phyloP scores from a whole-genome alignment of 78 protist genomes.

The Andalucia godoyi region DNA sequence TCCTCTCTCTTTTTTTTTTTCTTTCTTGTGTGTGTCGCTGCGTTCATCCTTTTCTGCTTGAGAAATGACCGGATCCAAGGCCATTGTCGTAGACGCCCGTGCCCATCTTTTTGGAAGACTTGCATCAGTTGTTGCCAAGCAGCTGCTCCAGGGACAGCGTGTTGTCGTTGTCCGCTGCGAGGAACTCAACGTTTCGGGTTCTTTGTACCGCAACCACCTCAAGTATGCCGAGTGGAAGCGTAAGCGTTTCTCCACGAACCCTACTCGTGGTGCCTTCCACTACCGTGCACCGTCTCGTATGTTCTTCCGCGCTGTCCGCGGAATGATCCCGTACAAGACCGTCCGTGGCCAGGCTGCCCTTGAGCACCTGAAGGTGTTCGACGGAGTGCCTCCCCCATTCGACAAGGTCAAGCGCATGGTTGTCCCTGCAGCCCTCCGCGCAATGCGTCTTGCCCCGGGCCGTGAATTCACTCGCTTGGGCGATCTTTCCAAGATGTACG shows the following conservation, averaged over 20 bases:
- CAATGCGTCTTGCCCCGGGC: slow-evolving; percentile 64
- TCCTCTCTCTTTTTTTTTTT: no score
- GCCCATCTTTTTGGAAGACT: slow-evolving; percentile 97
- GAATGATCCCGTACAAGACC: slow-evolving; percentile 98
- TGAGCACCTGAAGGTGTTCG: slow-evolving; percentile 68
- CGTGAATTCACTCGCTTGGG: slow-evolving; percentile 82
- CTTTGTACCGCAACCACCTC: slow-evolving; percentile 85
- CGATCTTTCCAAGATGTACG: slow-evolving; percentile 58
- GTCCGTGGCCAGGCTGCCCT: slow-evolving; percentile 91
- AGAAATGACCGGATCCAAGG: no score
- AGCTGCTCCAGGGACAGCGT: slow-evolving; percentile 82
- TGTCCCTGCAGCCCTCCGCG: slow-evolving; percentile 91
- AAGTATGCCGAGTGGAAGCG: slow-evolving; percentile 60
- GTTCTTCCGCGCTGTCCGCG: slow-evolving; percentile 86
- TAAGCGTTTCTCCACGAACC: slow-evolving; percentile 87
- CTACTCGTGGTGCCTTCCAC: slow-evolving; percentile 88
- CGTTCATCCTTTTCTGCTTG: no score
- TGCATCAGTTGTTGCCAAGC: slow-evolving; percentile 93
- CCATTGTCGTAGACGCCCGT: slow-evolving; percentile 76
- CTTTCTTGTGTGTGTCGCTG: no score
- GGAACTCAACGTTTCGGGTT: slow-evolving; percentile 82
- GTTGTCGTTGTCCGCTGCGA: slow-evolving; percentile 90
- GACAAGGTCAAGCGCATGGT: slow-evolving; percentile 81
- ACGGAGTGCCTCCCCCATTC: slow-evolving; percentile 94
- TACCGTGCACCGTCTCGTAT: slow-evolving; percentile 89